Evolutionary conservation across 108 stramenopile species (phyloP).

Genomic region (Skeletonema tropicum): DNA sequence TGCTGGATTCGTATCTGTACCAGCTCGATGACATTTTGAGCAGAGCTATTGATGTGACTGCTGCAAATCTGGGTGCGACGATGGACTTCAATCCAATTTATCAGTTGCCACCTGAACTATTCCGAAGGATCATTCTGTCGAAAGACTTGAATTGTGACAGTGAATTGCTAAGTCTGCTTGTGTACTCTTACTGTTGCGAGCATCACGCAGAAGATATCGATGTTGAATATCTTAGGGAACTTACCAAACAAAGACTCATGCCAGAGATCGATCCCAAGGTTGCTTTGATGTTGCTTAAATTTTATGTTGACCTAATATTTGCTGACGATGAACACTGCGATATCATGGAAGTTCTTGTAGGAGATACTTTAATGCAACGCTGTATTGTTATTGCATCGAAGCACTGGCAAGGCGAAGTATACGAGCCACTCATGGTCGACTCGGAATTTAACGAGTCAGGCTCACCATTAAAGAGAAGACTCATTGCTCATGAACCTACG

Average conservation of each 20-base stretch:
- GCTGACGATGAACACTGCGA: slow-evolving; percentile 38
- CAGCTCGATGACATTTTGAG: slow-evolving; percentile 42
- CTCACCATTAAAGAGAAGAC: slow-evolving; percentile 8
- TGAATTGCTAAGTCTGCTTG: slow-evolving; percentile 49
- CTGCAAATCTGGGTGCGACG: slow-evolving; percentile 34
- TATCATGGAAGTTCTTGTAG: slow-evolving; percentile 42
- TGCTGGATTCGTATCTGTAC: slow-evolving; percentile 43
- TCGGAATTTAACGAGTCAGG: slow-evolving; percentile 29
- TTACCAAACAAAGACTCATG: slow-evolving; percentile 43
- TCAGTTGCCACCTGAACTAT: slow-evolving; percentile 33
- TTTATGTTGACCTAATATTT: slow-evolving; percentile 40
- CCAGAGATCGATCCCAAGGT: slow-evolving; percentile 38
- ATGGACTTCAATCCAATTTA: slow-evolving; percentile 50
- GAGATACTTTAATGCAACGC: slow-evolving; percentile 37
- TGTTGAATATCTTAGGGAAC: slow-evolving; percentile 50
- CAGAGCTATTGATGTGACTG: slow-evolving; percentile 47
- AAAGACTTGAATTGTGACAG: slow-evolving; percentile 37
- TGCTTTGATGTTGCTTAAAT: slow-evolving; percentile 49
- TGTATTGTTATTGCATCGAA: slow-evolving; percentile 35
- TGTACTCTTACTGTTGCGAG: slow-evolving; percentile 51
- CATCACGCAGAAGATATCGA: slow-evolving; percentile 45
- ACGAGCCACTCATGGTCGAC: slow-evolving; percentile 37
- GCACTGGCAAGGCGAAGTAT: slow-evolving; percentile 45
- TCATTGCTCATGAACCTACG: slow-evolving; percentile 25
- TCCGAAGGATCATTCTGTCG: slow-evolving; percentile 39